Base-by-base conservation (phyloP, 768 basidiomycete genomes). In the Agrocybe chaxingu region DNA sequence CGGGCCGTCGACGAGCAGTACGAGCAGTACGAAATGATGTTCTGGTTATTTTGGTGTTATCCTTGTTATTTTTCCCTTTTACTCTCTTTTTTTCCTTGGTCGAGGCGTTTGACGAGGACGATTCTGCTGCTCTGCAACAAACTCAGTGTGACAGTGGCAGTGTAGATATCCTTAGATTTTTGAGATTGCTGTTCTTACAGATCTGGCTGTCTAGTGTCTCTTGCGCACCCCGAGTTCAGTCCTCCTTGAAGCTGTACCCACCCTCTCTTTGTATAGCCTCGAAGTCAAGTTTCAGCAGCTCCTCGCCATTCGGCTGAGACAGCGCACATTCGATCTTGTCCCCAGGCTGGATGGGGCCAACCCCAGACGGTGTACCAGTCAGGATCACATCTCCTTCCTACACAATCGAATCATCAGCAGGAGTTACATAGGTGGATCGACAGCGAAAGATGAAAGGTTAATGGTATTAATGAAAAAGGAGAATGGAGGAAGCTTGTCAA, bases 371-470 rank as follows among this genome's bases (percentile, higher is more conserved):
- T 1, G 96, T 98, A 4, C 93, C 92, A 0, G 93, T 96, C 32
- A 97, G 73, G 52, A 97, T 72, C n/a, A 96, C 71, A 57, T 97
- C 94, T 9, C 92, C 92, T 67, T 94, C 92, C 90, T 95, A 18
- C 12, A 12, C 8, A 46, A 24, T 24, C 24, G 24, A 24, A 24
- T 24, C 24, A 5, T 24, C n/a, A 43, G 30, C 37, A 42, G 50
- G 13, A 18, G 35, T 16, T 43, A 18, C 32, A 7, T 30, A 10
- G 3, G 38, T 11, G 34, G 32, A 16, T 34, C n/a, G 34, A 43
- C 16, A 36, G 34, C 24, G 19, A n/a, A 10, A 48, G 16, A 31
- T 18, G 29, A 52, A 31, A 24, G 24, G 24, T 24, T 24, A 5
- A 24, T 24, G 24, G 3, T 3, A 24, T 42, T 13, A 50, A 46